phyloP scores from a whole-genome alignment of 345 rosid genomes.

The Camelina sativa region DNA sequence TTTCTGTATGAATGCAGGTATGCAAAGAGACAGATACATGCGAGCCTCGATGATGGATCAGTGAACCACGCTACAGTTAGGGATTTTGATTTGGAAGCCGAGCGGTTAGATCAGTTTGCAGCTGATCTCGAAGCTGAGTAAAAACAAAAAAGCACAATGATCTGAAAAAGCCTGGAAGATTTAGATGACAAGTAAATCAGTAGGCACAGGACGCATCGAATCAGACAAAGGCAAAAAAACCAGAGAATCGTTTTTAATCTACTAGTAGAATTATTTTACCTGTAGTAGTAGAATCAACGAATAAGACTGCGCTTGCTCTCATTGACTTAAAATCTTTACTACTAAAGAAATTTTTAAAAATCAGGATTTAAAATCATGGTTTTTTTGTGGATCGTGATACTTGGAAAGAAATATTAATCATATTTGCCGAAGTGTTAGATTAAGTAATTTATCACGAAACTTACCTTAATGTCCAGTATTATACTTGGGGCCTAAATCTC shows the following conservation, averaged over 20 bases:
- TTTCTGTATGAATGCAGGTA: conserved; percentile 58
- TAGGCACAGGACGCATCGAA: neutral
- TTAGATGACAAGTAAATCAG: conserved; percentile 6
- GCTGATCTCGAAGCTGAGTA: conserved; percentile 90
- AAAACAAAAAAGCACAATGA: conserved; percentile 22
- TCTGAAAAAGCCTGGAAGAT: conserved; percentile 7
- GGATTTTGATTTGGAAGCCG: conserved; percentile 68
- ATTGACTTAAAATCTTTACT: neutral
- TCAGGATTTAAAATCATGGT: neutral
- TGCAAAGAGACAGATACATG: conserved; percentile 83
- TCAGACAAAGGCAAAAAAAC: conserved; percentile 9
- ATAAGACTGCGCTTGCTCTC: neutral
- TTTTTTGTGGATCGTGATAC: neutral
- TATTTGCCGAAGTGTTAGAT: too few relatives aligned
- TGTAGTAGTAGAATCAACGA: neutral
- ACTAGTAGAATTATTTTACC: neutral
- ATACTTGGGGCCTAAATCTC: neutral
- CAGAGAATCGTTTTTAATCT: neutral
- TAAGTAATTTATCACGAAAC: neutral
- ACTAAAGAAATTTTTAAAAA: neutral
- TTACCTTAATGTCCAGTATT: neutral
- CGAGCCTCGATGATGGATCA: conserved; percentile 76
- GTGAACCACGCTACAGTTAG: conserved; percentile 78
- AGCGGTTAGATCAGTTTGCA: conserved; percentile 78
- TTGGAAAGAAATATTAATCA: too few relatives aligned